Evolutionary conservation across 441 rosid genomes (phyloP), one percentile per base, ranked within the genome.

Genomic region (Rhodomyrtus psidioides): DNA sequence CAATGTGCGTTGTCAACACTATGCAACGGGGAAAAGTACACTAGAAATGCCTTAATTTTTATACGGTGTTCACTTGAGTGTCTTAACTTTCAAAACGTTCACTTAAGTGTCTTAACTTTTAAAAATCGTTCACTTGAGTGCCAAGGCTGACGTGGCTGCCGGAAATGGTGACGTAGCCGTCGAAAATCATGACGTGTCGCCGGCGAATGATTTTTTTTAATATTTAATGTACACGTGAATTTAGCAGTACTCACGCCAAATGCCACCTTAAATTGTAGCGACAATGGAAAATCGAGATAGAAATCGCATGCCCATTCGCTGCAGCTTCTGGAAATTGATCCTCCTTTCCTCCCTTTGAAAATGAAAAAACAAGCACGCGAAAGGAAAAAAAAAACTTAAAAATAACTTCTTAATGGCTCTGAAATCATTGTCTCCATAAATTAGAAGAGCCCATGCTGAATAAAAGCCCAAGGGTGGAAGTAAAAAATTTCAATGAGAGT

Each of bases 181-280:
- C n/a, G n/a, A n/a, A n/a, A n/a, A n/a, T n/a, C n/a, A n/a, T n/a
- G n/a, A n/a, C n/a, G n/a, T n/a, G n/a, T n/a, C n/a, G n/a, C n/a
- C n/a, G n/a, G n/a, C n/a, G n/a, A n/a, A n/a, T n/a, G n/a, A n/a
- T n/a, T n/a, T n/a, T n/a, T n/a, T n/a, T n/a, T n/a, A n/a, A n/a
- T n/a, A n/a, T n/a, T n/a, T n/a, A n/a, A n/a, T n/a, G n/a, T n/a
- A n/a, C n/a, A n/a, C n/a, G n/a, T n/a, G n/a, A n/a, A n/a, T n/a
- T n/a, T n/a, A n/a, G n/a, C n/a, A n/a, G 39, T 16, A 0, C 0
- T 27, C 15, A 0, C 39, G 7, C 3, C 7, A 17, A 9, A 0
- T 0, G 0, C 14, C 0, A 1, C 14, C 7, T 28, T 28, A 62
- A 28, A 7, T 30, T 12, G 6, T 62, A 4, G 9, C 53, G 0